Conservation (phyloP, 495 filamentous ascomycete species). For the Haplographium delicatum region DNA sequence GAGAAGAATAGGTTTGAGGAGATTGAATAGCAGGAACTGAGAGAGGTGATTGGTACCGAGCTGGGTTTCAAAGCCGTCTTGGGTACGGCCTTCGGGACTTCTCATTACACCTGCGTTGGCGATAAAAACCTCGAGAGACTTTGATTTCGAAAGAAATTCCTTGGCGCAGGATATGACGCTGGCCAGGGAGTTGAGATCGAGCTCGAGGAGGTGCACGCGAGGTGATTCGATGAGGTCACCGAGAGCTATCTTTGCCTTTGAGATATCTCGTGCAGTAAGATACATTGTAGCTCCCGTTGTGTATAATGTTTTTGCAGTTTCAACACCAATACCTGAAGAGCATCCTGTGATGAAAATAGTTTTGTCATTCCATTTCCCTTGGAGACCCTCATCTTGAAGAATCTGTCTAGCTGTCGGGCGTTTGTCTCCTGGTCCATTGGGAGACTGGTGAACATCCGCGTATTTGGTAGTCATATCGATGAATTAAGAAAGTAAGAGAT, state of each 20-base stretch:
- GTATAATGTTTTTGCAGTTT: constrained; percentile 41
- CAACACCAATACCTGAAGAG: constrained; percentile 49
- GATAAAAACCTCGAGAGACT: constrained; percentile 46
- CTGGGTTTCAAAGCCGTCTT: constrained; percentile 65
- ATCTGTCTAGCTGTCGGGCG: constrained; percentile 53
- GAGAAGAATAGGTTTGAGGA: constrained; percentile 54
- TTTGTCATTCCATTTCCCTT: constrained; percentile 38
- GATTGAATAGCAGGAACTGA: constrained; percentile 58
- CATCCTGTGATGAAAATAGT: constrained; percentile 46
- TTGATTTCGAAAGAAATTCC: constrained; percentile 19
- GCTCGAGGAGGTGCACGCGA: constrained; percentile 25
- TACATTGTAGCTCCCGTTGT: constrained; percentile 45
- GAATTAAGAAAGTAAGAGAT: no score
- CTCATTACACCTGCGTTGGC: constrained; percentile 59
- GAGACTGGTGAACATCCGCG: no score
- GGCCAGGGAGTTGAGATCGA: constrained; percentile 30
- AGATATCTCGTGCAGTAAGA: constrained; percentile 35
- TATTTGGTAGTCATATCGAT: no score
- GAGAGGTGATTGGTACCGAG: constrained; percentile 70
- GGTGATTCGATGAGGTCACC: constrained; percentile 22
- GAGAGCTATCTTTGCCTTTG: constrained; percentile 32
- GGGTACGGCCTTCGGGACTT: constrained; percentile 36
- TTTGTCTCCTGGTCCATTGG: constrained; percentile 49
- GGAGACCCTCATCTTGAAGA: constrained; percentile 42
- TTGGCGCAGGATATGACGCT: constrained; percentile 27